Evolutionary conservation across 441 rosid genomes (phyloP), one percentile per base, ranked within the genome.

Genomic region (Syzygium syzygioides): DNA sequence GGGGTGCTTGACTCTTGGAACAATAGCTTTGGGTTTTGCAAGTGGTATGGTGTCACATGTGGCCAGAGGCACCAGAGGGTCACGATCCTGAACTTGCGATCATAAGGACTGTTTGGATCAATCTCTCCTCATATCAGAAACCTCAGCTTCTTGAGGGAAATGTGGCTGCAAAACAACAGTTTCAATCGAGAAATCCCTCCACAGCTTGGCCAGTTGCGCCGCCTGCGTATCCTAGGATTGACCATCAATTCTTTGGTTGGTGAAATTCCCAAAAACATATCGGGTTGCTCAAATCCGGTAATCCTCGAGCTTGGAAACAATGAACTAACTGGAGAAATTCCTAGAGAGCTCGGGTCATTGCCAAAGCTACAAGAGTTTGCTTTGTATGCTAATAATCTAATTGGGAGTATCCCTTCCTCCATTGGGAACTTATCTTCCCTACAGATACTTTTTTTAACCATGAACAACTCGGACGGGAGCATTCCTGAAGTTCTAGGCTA

Each of bases 391-490:
- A 62, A 62, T n/a, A 62, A 62, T n/a, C 71, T 62, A 14, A 62
- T 0, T 1, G 19, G 37, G 19, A n/a, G 19, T 14, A 6, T 62
- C 9, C 68, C 68, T 62, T n/a, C 68, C 34, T 62, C 1, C 2
- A 3, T 62, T 62, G 68, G 68, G 68, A 62, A 62, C 34, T 62
- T 62, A n/a, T 62, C 68, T 62, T 62, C 34, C 6, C 19, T 62
- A 0, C 9, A n/a, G 34, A 0, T 1, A 0, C 34, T 62, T 62
- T 6, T 0, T 0, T 14, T 60, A 1, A 0, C 0, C 0, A 10
- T 6, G 19, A 62, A 62, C 68, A 14, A 62, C 68, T n/a, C n/a
- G 34, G 4, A 17, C 2, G 68, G 68, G 19, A 62, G 68, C 34
- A 62, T 62, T 28, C 68, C 68, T 4, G 34, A 62, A 62, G 68